Evolutionary conservation across 495 filamentous ascomycete species (phyloP).

Genomic region (Platismatia glauca): DNA sequence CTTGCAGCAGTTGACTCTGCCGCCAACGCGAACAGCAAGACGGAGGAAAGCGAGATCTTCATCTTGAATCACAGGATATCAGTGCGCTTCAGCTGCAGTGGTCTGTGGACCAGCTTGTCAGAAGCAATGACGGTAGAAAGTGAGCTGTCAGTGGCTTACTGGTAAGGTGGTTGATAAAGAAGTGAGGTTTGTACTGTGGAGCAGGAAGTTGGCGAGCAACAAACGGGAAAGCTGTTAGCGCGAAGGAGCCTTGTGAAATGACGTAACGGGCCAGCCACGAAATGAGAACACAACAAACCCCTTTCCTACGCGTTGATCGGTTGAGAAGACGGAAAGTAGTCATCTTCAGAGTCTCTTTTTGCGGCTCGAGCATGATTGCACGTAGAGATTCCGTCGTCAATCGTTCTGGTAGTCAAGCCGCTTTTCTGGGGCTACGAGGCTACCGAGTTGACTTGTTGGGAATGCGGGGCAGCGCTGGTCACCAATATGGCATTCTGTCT

Average conservation of each 20-base stretch:
- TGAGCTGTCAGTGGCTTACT: background rate
- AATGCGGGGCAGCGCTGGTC: background rate
- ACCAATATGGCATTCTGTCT: background rate
- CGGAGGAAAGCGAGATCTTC: conserved; percentile 60
- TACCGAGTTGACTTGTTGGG: background rate
- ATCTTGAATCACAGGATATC: conserved; percentile 37
- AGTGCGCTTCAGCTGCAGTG: background rate
- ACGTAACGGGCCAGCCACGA: conserved; percentile 13
- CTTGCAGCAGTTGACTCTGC: conserved; percentile 59
- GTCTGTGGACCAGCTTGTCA: background rate
- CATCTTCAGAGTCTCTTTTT: too few species aligned
- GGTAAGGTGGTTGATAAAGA: conserved; percentile 10
- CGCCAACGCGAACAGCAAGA: conserved; percentile 62
- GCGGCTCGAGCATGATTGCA: too few species aligned
- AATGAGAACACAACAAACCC: conserved; percentile 12
- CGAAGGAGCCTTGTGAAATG: conserved; percentile 9
- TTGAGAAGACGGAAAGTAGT: too few species aligned
- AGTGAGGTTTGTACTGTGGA: conserved; percentile 1
- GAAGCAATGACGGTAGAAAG: background rate
- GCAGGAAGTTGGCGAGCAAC: background rate
- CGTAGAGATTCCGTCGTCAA: too few species aligned
- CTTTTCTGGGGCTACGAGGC: too few species aligned
- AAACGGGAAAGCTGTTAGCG: conserved; percentile 10
- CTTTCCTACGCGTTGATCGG: background rate
- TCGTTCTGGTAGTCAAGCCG: too few species aligned